Evolutionary conservation across 2,329 filamentous ascomycete genomes (phyloP).

Genomic region (Ophiosphaerella narmari): DNA sequence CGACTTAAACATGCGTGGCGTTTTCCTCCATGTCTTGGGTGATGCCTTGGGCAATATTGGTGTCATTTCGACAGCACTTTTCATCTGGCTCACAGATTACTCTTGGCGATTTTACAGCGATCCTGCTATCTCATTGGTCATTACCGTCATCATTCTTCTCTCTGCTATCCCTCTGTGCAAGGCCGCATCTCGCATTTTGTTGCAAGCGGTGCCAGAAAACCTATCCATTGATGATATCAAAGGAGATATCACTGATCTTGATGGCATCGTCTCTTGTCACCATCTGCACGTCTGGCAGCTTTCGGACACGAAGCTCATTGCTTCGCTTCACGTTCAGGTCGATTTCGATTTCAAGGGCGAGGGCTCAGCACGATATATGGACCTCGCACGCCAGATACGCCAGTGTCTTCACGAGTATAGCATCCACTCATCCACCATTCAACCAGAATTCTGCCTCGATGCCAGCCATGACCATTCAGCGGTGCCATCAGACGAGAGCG

Average conservation of each 20-base stretch:
- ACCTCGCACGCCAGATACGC: conserved; percentile 78
- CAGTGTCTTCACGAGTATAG: conserved; percentile 93
- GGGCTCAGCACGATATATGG: conserved; percentile 82
- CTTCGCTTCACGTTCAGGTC: conserved; percentile 91
- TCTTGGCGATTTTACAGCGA: conserved; percentile 85
- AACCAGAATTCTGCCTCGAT: conserved; percentile 75
- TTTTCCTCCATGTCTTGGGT: conserved; percentile 73
- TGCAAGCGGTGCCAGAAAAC: conserved; percentile 90
- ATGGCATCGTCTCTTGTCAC: conserved; percentile 87
- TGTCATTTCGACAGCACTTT: conserved; percentile 78
- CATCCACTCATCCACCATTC: conserved; percentile 96
- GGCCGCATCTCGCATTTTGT: conserved; percentile 82
- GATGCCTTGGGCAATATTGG: conserved; percentile 86
- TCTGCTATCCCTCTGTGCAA: conserved; percentile 79
- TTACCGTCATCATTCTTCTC: conserved; percentile 76
- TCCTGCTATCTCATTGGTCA: conserved; percentile 88
- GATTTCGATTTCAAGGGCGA: conserved; percentile 86
- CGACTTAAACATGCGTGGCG: conserved; percentile 91
- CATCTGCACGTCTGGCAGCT: conserved; percentile 98
- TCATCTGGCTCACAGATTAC: conserved; percentile 90
- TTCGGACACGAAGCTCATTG: conserved; percentile 90
- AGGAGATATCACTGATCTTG: conserved; percentile 83
- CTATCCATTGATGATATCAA: conserved; percentile 89
- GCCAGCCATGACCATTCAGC: conserved; percentile 50
- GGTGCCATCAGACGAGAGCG: conserved; percentile 36